Conservation (phyloP, 1,284 basidiomycete species). For the Irpex sp. region DNA sequence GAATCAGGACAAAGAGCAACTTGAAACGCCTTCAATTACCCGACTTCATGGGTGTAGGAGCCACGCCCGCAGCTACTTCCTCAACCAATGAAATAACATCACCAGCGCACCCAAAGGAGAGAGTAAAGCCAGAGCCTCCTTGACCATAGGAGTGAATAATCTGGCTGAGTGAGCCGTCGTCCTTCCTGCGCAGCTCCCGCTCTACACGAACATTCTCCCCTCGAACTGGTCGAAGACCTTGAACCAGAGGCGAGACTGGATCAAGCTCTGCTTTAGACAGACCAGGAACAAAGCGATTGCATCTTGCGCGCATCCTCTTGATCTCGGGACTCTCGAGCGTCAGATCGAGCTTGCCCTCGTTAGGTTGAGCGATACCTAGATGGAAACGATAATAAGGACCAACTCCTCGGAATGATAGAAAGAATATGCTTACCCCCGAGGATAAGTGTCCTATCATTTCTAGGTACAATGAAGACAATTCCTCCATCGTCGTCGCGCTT, state of each 20-base stretch:
- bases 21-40: not conserved
- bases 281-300: constrained; percentile 28
- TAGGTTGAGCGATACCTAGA: constrained; percentile 14
- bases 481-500: constrained; percentile 17
- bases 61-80: constrained; percentile 12
- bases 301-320: constrained; percentile 28
- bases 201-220: constrained; percentile 30
- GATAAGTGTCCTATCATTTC: constrained; percentile 14
- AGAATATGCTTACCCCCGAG: constrained; percentile 12
- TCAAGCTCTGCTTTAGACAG: constrained; percentile 28
- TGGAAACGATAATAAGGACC: not conserved
- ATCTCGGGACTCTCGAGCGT: constrained; percentile 29
- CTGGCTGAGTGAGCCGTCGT: constrained; percentile 19
- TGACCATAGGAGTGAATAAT: constrained; percentile 33
- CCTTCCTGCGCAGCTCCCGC: constrained; percentile 21
- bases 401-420: not conserved
- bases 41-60: constrained; percentile 8
- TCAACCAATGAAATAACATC: constrained; percentile 13
- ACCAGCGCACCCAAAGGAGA: constrained; percentile 18
- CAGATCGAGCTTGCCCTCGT: constrained; percentile 26
- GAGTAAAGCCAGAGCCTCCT: constrained; percentile 25
- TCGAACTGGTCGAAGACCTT: constrained; percentile 31
- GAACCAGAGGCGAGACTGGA: constrained; percentile 24
- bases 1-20: not conserved
- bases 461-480: constrained; percentile 17